phyloP scores from a whole-genome alignment of 78 protist species.

The Planoprotostelium fungivorum region DNA sequence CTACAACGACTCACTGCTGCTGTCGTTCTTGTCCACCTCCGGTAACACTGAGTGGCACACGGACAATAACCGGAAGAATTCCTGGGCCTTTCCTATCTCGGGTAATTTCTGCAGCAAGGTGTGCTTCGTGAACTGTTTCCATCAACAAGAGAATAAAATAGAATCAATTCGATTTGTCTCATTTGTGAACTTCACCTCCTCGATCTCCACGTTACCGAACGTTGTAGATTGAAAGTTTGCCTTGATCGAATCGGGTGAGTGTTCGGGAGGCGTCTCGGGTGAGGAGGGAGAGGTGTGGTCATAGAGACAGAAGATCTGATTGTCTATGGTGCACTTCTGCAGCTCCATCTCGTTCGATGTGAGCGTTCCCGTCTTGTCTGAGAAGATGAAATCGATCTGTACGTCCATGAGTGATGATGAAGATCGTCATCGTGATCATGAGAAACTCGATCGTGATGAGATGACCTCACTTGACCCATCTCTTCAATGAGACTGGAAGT shows the following conservation, averaged over 20 bases:
- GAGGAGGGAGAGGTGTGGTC: too few relatives aligned
- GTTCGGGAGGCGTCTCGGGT: too few relatives aligned
- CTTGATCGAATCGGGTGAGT: too few relatives aligned
- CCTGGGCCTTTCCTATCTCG: not conserved
- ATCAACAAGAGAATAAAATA: too few relatives aligned
- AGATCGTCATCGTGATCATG: not conserved
- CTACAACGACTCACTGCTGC: not conserved
- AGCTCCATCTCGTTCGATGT: conserved; percentile 70
- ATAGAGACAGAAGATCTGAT: not conserved
- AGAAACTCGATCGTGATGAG: not conserved
- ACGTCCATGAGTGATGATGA: too few relatives aligned
- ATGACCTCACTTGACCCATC: conserved; percentile 21
- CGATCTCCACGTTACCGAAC: not conserved
- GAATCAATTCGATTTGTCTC: too few relatives aligned
- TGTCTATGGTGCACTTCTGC: conserved; percentile 41
- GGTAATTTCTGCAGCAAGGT: not conserved
- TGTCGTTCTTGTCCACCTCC: not conserved
- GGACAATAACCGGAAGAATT: conserved; percentile 68
- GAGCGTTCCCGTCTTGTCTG: conserved; percentile 76
- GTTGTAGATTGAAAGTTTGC: not conserved
- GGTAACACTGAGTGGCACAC: conserved; percentile 84
- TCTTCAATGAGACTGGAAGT: conserved; percentile 63
- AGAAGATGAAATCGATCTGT: conserved; percentile 34
- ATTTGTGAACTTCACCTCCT: not conserved
- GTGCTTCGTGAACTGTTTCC: conserved; percentile 6